phyloP scores from a whole-genome alignment of 345 rosid species.

The Aquilaria sinensis region DNA sequence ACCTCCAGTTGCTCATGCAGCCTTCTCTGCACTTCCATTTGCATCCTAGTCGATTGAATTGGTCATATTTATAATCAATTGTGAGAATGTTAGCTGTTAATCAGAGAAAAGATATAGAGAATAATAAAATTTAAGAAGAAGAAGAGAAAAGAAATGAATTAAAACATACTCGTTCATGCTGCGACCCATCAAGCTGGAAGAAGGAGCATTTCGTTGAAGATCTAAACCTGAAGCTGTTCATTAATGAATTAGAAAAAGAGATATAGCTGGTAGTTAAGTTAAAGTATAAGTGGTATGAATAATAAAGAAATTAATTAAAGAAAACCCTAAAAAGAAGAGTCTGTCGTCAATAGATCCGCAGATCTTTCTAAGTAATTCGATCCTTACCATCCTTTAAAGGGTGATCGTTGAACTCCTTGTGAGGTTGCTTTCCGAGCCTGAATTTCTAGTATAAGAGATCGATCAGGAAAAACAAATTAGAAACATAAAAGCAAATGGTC shows the following conservation, averaged over 20 bases:
- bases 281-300: not conserved
- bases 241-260: not conserved
- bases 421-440: constrained; percentile 99
- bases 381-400: constrained; percentile 80
- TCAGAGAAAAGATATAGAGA: constrained; percentile 8
- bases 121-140: not conserved
- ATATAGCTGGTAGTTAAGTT: not conserved
- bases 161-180: constrained; percentile 90
- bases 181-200: constrained; percentile 85
- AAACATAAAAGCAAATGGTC: constrained; percentile 14
- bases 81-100: not conserved
- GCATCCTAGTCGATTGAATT: constrained; percentile 70
- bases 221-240: constrained; percentile 61
- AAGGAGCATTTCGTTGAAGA: constrained; percentile 74
- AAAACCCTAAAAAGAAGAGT: constrained; percentile 35
- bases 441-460: constrained; percentile 54
- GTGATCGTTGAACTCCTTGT: constrained; percentile 96
- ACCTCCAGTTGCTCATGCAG: constrained; percentile 98
- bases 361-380: constrained; percentile 10
- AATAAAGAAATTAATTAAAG: not conserved
- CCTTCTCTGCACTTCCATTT: constrained; percentile 99
- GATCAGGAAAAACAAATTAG: constrained; percentile 10
- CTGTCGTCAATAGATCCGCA: not conserved
- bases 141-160: not conserved
- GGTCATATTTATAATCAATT: constrained; percentile 34